These are phyloP conservation scores for Mycosarcoma mackinlayi DNA, from an alignment of 1,284 basidiomycete species.

Conservation along the genomic window DNA sequence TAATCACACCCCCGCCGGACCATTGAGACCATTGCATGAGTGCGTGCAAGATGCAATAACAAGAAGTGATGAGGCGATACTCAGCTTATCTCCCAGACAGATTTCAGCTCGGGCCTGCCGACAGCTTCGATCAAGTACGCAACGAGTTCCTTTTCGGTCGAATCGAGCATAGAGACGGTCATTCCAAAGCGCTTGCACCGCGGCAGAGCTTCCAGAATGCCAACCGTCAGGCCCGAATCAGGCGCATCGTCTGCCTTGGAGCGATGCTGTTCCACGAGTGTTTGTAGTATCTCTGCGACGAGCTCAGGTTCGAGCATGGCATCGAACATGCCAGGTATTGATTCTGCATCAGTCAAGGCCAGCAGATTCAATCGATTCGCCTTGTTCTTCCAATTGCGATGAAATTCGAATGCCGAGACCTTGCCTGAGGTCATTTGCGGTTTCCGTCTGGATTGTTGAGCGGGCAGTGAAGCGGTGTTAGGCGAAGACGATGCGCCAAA, in stretches of 20 bases:
- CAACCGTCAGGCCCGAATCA: background rate
- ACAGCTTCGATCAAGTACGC: slow-evolving; percentile 15
- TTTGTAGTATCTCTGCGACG: slow-evolving; percentile 27
- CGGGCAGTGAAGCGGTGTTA: background rate
- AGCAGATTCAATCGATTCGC: slow-evolving; percentile 14
- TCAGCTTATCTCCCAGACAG: slow-evolving; percentile 27
- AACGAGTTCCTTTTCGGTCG: slow-evolving; percentile 21
- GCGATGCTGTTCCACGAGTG: slow-evolving; percentile 9
- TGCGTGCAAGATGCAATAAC: background rate
- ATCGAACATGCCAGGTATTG: slow-evolving; percentile 36
- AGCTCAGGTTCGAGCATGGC: slow-evolving; percentile 40
- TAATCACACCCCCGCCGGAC: too few relatives aligned
- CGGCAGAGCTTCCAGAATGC: slow-evolving; percentile 16
- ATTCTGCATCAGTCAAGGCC: slow-evolving; percentile 10
- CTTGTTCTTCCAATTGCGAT: slow-evolving; percentile 44
- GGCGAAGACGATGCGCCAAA: slow-evolving; percentile 17
- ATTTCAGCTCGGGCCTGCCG: slow-evolving; percentile 18
- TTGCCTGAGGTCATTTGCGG: background rate
- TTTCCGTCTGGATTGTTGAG: background rate
- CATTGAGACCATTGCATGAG: too few relatives aligned
- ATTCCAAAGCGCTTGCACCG: slow-evolving; percentile 39
- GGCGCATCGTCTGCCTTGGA: background rate
- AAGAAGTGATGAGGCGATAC: background rate
- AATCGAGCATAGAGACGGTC: slow-evolving; percentile 40
- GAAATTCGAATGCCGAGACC: slow-evolving; percentile 43